These are phyloP conservation scores for Emydomyces testavorans DNA, from an alignment of 2,329 filamentous ascomycete species.

Conservation along the genomic window DNA sequence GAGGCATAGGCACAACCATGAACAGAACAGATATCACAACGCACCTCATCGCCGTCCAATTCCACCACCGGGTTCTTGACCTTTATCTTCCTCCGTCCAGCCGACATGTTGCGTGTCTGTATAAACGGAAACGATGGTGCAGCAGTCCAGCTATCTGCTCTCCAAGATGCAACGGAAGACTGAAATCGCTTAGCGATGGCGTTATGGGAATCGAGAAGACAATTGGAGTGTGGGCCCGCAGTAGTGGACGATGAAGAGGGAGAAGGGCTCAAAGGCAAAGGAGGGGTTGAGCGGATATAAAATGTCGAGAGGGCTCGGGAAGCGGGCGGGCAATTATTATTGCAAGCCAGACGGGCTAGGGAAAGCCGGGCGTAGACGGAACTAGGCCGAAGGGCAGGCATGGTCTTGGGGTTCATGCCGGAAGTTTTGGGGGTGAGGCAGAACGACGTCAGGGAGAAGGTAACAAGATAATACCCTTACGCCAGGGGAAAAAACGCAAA, in stretches of 20 bases:
- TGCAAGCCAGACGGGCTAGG: slow-evolving; percentile 20
- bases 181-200: slow-evolving; percentile 17
- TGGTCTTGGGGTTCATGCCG: slow-evolving; percentile 19
- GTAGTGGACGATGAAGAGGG: slow-evolving; percentile 22
- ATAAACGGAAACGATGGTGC: slow-evolving; percentile 1
- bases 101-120: slow-evolving; percentile 38
- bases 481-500: not conserved
- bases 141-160: slow-evolving; percentile 10
- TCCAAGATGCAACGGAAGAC: slow-evolving; percentile 8
- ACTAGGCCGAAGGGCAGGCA: slow-evolving; percentile 31
- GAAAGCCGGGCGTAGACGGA: slow-evolving; percentile 31
- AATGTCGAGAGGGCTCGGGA: slow-evolving; percentile 13
- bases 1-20: too few species aligned
- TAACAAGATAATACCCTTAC: not conserved
- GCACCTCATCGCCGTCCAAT: slow-evolving; percentile 67
- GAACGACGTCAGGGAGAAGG: slow-evolving; percentile 6
- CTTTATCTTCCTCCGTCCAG: slow-evolving; percentile 71
- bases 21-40: slow-evolving; percentile 18
- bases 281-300: slow-evolving; percentile 13
- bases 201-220: slow-evolving; percentile 8
- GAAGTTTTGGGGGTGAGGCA: slow-evolving; percentile 9
- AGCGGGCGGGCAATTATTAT: slow-evolving; percentile 3
- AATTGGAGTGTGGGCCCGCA: slow-evolving; percentile 16
- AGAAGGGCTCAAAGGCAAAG: slow-evolving; percentile 19
- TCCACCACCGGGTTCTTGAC: slow-evolving; percentile 99